Conservation (phyloP, 768 basidiomycete species). For the Collybia sp. region DNA sequence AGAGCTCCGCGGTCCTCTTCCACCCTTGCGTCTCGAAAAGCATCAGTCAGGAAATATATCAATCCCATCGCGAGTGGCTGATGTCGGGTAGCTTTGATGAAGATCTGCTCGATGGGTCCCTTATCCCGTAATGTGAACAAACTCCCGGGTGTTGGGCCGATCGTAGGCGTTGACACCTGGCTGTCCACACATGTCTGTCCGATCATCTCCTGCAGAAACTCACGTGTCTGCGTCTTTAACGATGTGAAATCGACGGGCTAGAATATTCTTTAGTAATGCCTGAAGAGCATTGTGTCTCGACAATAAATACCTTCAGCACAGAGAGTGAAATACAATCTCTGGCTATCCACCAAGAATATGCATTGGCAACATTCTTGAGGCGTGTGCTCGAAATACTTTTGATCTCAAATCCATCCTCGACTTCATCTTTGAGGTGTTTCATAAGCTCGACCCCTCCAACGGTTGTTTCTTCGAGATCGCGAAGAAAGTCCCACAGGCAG, state of each 20-base stretch:
- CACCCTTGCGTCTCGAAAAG: constrained; percentile 28
- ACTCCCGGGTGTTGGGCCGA: constrained; percentile 31
- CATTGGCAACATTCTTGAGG: constrained; percentile 70
- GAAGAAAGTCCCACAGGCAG: constrained; percentile 94
- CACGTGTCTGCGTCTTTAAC: constrained; percentile 56
- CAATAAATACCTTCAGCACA: constrained; percentile 70
- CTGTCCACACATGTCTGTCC: constrained; percentile 66
- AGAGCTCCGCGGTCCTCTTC: constrained; percentile 34
- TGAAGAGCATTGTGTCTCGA: background rate
- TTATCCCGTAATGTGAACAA: constrained; percentile 46
- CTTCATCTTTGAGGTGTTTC: constrained; percentile 51
- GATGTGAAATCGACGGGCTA: constrained; percentile 86
- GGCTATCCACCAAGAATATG: constrained; percentile 92
- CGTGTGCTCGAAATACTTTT: constrained; percentile 54
- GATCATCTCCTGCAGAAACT: constrained; percentile 72
- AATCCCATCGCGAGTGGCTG: constrained; percentile 71
- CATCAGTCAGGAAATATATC: constrained; percentile 58
- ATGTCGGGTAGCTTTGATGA: constrained; percentile 67
- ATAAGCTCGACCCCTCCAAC: constrained; percentile 80
- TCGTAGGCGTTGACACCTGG: constrained; percentile 67
- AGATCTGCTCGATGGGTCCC: constrained; percentile 67
- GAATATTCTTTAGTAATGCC: background rate
- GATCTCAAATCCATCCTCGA: constrained; percentile 40
- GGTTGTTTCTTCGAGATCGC: constrained; percentile 79
- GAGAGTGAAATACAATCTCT: constrained; percentile 72